Conservation (phyloP, 2,329 filamentous ascomycete genomes). For the Fusarium mexicanum region DNA sequence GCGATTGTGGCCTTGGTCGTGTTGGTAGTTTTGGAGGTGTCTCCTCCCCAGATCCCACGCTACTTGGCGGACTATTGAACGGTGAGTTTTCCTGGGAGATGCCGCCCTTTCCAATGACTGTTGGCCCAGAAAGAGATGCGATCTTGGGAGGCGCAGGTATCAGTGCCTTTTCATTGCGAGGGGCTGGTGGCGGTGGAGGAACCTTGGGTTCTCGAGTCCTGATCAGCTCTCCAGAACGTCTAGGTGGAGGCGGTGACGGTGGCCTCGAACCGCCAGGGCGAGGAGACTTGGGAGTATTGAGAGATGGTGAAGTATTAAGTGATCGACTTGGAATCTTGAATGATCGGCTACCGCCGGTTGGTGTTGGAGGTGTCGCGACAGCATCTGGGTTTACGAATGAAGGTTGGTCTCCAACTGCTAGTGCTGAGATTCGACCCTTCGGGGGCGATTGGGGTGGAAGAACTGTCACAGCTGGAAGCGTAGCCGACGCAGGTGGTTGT, state of each 20-base stretch:
- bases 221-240: conserved; percentile 68
- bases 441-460: conserved; percentile 77
- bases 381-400: conserved; percentile 61
- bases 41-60: conserved; percentile 66
- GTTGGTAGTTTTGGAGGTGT: conserved; percentile 60
- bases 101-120: conserved; percentile 24
- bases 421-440: conserved; percentile 54
- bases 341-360: conserved; percentile 55
- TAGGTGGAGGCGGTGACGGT: conserved; percentile 71
- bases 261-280: conserved; percentile 59
- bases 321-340: conserved; percentile 67
- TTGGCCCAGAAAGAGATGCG: conserved; percentile 16
- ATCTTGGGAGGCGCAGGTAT: conserved; percentile 45
- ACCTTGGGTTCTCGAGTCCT: conserved; percentile 58
- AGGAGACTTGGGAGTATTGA: conserved; percentile 54
- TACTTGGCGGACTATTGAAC: conserved; percentile 86
- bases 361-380: conserved; percentile 52
- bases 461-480: conserved; percentile 73
- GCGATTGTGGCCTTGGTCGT: conserved; percentile 58
- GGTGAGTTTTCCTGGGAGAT: conserved; percentile 69
- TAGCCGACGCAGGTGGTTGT: conserved; percentile 36
- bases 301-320: conserved; percentile 59
- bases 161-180: conserved; percentile 76
- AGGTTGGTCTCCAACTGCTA: conserved; percentile 53
- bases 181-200: conserved; percentile 76